A percentile compares a stretch with the other conserved stretches of the same genome.
Conservation (phyloP, 2,329 filamentous ascomycete genomes). For the Aspergillus ustus region DNA sequence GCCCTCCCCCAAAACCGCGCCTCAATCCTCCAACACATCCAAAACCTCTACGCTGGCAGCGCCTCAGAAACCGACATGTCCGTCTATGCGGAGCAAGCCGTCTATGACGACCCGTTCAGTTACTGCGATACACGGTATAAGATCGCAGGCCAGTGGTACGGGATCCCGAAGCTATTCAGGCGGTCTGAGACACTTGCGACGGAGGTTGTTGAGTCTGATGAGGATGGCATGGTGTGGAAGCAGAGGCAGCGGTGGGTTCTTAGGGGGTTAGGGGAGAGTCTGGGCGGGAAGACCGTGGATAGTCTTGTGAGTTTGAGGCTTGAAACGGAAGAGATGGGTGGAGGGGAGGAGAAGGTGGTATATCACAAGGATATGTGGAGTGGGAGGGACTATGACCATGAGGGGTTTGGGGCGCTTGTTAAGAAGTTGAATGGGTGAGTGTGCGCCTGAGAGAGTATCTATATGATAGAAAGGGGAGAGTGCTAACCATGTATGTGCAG, state of each 20-base stretch:
- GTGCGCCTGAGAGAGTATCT: background rate
- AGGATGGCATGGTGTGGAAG: conserved; percentile 18
- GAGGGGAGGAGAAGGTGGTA: conserved; percentile 14
- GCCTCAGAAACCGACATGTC: conserved; percentile 17
- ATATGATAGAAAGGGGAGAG: background rate
- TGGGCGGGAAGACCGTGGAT: conserved; percentile 12
- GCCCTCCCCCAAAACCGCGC: conserved; percentile 7
- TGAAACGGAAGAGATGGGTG: background rate
- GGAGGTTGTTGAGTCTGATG: conserved; percentile 5
- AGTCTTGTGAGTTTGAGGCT: conserved; percentile 18
- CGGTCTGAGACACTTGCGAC: conserved; percentile 18
- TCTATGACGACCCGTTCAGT: conserved; percentile 22
- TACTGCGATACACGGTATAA: conserved; percentile 22
- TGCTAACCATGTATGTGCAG: background rate
- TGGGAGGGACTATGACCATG: conserved; percentile 17
- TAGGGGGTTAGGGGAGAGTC: background rate
- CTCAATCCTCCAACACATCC: conserved; percentile 15
- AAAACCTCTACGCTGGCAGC: conserved; percentile 13
- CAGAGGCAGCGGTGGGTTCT: conserved; percentile 17
- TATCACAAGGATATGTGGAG: conserved; percentile 24
- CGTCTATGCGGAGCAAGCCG: conserved; percentile 17
- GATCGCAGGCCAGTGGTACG: conserved; percentile 22
- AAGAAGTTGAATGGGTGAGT: conserved; percentile 22
- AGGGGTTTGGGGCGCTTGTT: conserved; percentile 13
- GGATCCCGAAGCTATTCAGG: conserved; percentile 17